A percentile compares a stretch with the other conserved stretches of the same genome.
phyloP scores from a whole-genome alignment of 2,329 filamentous ascomycete genomes.

The Nigrospora osmanthi region DNA sequence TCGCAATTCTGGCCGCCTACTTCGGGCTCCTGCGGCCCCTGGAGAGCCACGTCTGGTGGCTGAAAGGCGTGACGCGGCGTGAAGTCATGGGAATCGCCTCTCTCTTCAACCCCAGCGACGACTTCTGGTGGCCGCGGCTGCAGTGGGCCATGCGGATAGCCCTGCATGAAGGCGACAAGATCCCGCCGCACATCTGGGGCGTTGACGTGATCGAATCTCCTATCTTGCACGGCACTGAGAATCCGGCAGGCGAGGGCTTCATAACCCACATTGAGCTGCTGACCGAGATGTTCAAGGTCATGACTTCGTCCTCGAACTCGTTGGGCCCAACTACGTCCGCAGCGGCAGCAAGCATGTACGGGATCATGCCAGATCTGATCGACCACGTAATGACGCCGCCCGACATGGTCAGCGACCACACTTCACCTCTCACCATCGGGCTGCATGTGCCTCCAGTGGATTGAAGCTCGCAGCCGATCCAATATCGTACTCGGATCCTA shows the following conservation, averaged over 20 bases:
- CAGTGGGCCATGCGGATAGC: conserved; percentile 55
- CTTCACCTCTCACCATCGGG: no score
- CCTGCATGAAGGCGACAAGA: conserved; percentile 43
- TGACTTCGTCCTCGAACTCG: no score
- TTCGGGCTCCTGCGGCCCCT: conserved; percentile 57
- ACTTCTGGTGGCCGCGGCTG: conserved; percentile 51
- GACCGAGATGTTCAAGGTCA: conserved; percentile 24
- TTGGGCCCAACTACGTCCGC: no score
- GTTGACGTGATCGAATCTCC: conserved; percentile 32
- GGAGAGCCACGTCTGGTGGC: conserved; percentile 57
- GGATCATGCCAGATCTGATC: no score
- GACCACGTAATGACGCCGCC: no score
- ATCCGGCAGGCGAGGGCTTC: background rate
- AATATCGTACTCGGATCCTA: no score
- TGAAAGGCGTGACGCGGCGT: conserved; percentile 56
- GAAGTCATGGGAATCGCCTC: conserved; percentile 58
- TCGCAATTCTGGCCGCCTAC: conserved; percentile 58
- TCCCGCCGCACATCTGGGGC: conserved; percentile 51
- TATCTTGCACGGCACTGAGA: no score
- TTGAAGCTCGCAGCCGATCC: no score
- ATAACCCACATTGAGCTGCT: conserved; percentile 38
- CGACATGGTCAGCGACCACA: no score
- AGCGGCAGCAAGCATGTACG: no score
- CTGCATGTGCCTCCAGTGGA: no score
- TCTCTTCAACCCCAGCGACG: conserved; percentile 48